Conservation (phyloP, 2,329 filamentous ascomycete genomes). For the Aaosphaeria pasadenensis region DNA sequence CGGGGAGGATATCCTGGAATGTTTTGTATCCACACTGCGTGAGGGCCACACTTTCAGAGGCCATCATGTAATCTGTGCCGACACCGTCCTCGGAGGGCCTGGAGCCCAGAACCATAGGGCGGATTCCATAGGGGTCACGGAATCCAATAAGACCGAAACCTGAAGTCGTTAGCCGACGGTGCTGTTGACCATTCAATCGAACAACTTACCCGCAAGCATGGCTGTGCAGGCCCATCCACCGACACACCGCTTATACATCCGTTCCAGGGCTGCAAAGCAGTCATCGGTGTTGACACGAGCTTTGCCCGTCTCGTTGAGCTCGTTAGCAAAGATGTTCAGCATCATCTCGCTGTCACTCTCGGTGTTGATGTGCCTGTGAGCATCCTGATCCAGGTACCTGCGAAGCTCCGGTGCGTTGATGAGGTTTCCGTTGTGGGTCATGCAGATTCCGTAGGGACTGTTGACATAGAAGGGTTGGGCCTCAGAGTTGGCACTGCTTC, state of each 20-base stretch:
- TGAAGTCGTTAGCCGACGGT: constrained; percentile 21
- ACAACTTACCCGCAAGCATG: constrained; percentile 65
- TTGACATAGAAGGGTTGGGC: constrained; percentile 94
- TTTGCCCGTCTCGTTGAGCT: constrained; percentile 77
- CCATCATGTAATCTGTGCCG: constrained; percentile 82
- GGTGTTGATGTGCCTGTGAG: constrained; percentile 84
- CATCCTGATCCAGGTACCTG: constrained; percentile 70
- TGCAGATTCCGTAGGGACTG: constrained; percentile 74
- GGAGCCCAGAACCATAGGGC: constrained; percentile 76
- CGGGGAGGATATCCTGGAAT: constrained; percentile 75
- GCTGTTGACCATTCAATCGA: background rate
- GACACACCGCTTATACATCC: constrained; percentile 70
- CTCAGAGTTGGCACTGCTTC: constrained; percentile 78
- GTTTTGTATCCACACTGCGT: constrained; percentile 76
- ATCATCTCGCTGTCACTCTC: constrained; percentile 86
- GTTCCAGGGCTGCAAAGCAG: constrained; percentile 67
- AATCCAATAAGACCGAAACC: constrained; percentile 79
- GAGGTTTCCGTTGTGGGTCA: constrained; percentile 85
- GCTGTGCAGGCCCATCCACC: constrained; percentile 78
- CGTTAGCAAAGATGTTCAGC: constrained; percentile 84
- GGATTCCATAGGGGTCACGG: constrained; percentile 75
- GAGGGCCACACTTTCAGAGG: constrained; percentile 82
- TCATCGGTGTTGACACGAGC: constrained; percentile 75
- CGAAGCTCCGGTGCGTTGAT: constrained; percentile 73
- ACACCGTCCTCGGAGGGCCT: constrained; percentile 64